A percentile compares a stretch with the other conserved stretches of the same genome.
phyloP scores from a whole-genome alignment of 371 early-diverging fungal genomes.

The Actinomucor elegans region DNA sequence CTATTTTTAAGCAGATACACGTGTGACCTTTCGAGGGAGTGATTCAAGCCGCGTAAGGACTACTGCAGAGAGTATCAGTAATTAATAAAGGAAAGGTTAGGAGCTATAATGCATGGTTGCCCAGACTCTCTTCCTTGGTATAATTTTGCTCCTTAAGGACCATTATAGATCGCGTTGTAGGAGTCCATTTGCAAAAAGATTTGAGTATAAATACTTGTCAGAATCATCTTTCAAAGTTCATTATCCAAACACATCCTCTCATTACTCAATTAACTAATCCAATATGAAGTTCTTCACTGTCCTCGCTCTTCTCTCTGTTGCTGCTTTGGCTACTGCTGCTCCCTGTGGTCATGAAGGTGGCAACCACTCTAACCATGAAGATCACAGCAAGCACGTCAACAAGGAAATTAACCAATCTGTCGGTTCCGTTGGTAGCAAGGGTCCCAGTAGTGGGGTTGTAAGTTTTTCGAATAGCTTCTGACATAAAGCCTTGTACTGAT shows the following conservation, averaged over 20 bases:
- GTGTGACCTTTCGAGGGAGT: no score
- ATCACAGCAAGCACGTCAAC: constrained; percentile 5
- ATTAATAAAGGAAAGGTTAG: no score
- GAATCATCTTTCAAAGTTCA: neutral
- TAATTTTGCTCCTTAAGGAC: no score
- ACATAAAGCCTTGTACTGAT: neutral
- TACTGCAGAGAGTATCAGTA: no score
- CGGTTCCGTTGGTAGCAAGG: constrained; percentile 2
- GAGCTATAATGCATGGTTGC: no score
- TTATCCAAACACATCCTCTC: neutral
- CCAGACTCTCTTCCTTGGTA: no score
- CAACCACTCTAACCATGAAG: neutral
- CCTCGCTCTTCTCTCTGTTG: constrained; percentile 9
- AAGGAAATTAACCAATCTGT: constrained; percentile 8
- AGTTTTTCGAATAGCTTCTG: neutral
- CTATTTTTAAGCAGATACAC: no score
- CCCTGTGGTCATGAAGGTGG: neutral
- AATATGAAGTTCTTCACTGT: constrained; percentile 10
- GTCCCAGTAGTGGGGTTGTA: neutral
- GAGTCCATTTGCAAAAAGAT: neutral
- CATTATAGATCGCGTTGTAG: no score
- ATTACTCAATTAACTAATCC: no score
- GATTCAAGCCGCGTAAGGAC: no score
- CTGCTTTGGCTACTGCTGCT: constrained; percentile 10
- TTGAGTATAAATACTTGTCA: constrained; percentile 1